These are phyloP conservation scores for Sanghuangporus sanghuang DNA, from an alignment of 1,284 basidiomycete species.

Conservation along the genomic window DNA sequence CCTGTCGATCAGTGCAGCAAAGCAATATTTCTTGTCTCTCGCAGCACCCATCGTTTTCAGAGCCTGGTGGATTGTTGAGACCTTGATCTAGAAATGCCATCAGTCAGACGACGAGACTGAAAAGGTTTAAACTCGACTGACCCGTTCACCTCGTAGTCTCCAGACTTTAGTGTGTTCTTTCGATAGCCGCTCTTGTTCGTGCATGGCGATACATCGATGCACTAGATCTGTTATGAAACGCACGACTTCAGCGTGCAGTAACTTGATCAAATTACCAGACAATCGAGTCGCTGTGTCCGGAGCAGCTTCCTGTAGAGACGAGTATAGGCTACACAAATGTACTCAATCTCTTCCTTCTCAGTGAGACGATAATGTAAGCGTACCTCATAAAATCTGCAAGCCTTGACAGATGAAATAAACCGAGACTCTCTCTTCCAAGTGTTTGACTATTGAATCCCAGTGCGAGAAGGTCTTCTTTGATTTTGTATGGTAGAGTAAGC, in stretches of 20 bases:
- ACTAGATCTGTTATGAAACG: conserved; percentile 48
- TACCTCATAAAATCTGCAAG: conserved; percentile 37
- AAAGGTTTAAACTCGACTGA: conserved; percentile 14
- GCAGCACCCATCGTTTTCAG: conserved; percentile 12
- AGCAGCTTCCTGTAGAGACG: conserved; percentile 7
- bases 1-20: neutral
- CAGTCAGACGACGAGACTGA: conserved; percentile 14
- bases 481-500: conserved; percentile 38
- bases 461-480: conserved; percentile 35
- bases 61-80: conserved; percentile 5
- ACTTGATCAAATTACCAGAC: conserved; percentile 27
- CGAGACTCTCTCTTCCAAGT: conserved; percentile 39
- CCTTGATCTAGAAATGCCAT: conserved; percentile 20
- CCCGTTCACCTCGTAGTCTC: conserved; percentile 32
- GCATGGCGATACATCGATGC: conserved; percentile 43
- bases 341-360: neutral
- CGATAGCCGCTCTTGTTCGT: conserved; percentile 49
- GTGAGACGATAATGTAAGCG: conserved; percentile 28
- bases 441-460: conserved; percentile 39
- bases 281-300: conserved; percentile 22
- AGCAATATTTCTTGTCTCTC: conserved; percentile 7
- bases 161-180: conserved; percentile 57
- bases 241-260: conserved; percentile 38
- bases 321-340: conserved; percentile 6
- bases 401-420: conserved; percentile 44